Evolutionary conservation across 106 monocot genomes (phyloP).

Genomic region (Acorus calamus): DNA sequence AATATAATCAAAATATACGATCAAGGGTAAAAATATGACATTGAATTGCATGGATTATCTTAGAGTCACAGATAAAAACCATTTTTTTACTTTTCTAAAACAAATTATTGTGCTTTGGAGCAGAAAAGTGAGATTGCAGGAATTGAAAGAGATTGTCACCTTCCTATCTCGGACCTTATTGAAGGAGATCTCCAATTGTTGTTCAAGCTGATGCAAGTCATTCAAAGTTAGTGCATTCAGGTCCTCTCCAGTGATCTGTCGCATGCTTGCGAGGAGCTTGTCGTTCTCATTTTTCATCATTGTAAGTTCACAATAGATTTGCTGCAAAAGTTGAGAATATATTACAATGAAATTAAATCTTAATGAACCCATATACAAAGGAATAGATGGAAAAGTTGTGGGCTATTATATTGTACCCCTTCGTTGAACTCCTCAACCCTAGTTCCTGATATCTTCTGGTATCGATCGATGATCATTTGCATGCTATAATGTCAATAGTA

Average conservation of each 20-base stretch:
- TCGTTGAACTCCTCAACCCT: slow-evolving; percentile 22
- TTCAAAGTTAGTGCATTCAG: slow-evolving; percentile 23
- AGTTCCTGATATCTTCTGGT: slow-evolving; percentile 34
- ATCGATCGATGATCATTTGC: slow-evolving; percentile 38
- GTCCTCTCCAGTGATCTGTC: slow-evolving; percentile 54
- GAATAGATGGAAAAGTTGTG: too few species aligned
- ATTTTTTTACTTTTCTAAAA: too few species aligned
- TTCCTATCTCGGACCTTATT: slow-evolving; percentile 59
- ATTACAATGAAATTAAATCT: neutral
- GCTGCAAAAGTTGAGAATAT: slow-evolving; percentile 10
- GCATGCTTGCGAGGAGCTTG: slow-evolving; percentile 44
- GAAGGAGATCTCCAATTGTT: slow-evolving; percentile 55
- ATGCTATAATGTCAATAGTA: too few species aligned
- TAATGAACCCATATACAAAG: too few species aligned
- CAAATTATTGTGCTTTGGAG: too few species aligned
- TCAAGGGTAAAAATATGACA: too few species aligned
- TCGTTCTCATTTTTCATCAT: slow-evolving; percentile 58
- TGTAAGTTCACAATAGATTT: slow-evolving; percentile 47
- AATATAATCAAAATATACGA: too few species aligned
- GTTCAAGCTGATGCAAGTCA: slow-evolving; percentile 57
- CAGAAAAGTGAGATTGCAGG: too few species aligned
- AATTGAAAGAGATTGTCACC: slow-evolving; percentile 16
- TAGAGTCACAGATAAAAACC: too few species aligned
- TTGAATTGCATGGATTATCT: too few species aligned
- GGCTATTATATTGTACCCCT: too few species aligned